A percentile compares a stretch with the other conserved stretches of the same genome.
These are phyloP conservation scores for Tetrapisispora taiwanensis DNA, from an alignment of 805 yeast species.

Conservation along the genomic window DNA sequence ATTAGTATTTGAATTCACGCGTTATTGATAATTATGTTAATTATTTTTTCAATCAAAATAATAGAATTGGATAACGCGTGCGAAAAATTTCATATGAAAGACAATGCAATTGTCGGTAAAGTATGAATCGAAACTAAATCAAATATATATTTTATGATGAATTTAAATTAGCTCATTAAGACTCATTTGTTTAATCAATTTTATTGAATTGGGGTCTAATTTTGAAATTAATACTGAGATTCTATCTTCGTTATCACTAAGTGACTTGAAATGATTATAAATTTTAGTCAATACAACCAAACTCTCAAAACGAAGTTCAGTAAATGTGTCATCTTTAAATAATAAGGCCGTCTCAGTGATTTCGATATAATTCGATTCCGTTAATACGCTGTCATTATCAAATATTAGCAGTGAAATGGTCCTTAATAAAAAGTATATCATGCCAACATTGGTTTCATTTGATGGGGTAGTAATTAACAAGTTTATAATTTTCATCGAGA, in stretches of 20 bases:
- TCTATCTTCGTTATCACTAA: background rate
- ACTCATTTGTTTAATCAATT: background rate
- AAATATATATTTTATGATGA: too few relatives aligned
- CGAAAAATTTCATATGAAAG: background rate
- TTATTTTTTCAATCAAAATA: background rate
- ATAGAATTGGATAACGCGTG: background rate
- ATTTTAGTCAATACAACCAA: constrained; percentile 9
- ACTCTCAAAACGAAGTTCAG: constrained; percentile 19
- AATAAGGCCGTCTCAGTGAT: constrained; percentile 16
- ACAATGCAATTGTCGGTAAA: too few relatives aligned
- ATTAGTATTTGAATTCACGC: background rate
- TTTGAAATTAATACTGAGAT: background rate
- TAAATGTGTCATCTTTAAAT: constrained; percentile 8
- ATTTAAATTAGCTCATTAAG: too few relatives aligned
- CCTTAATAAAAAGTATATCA: constrained; percentile 14
- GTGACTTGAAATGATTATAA: background rate
- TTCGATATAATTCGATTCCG: constrained; percentile 15
- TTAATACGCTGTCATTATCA: background rate
- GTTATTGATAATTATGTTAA: background rate
- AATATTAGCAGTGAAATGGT: constrained; percentile 10
- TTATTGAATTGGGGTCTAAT: background rate
- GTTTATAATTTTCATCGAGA: constrained; percentile 13
- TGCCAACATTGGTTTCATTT: constrained; percentile 5
- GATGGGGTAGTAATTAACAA: constrained; percentile 6
- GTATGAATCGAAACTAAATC: too few relatives aligned